A percentile compares a stretch with the other conserved stretches of the same genome.
phyloP scores from a whole-genome alignment of 2,329 filamentous ascomycete genomes.

The Ascochyta clinopodiicola region DNA sequence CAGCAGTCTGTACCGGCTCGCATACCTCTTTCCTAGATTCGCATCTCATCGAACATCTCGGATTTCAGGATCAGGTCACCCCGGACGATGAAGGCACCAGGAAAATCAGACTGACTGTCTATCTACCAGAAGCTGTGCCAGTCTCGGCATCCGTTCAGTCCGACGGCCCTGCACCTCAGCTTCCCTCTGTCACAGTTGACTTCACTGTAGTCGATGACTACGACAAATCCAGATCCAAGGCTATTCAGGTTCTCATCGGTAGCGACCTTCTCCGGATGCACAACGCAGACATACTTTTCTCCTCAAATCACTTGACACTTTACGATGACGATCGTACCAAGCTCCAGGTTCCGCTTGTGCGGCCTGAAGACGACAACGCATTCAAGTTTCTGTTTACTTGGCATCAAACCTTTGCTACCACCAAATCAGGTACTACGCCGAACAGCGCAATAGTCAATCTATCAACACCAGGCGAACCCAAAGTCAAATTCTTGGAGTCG shows the following conservation, averaged over 20 bases:
- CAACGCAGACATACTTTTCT: slow-evolving; percentile 90
- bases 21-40: slow-evolving; percentile 84
- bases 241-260: slow-evolving; percentile 85
- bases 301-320: slow-evolving; percentile 85
- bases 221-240: slow-evolving; percentile 60
- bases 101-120: slow-evolving; percentile 79
- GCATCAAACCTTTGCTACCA: slow-evolving; percentile 22
- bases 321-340: slow-evolving; percentile 88
- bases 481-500: slow-evolving; percentile 9
- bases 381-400: slow-evolving; percentile 80
- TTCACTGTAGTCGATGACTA: slow-evolving; percentile 75
- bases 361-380: slow-evolving; percentile 82
- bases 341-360: slow-evolving; percentile 87
- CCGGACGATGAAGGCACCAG: slow-evolving; percentile 69
- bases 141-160: slow-evolving; percentile 73
- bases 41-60: slow-evolving; percentile 76
- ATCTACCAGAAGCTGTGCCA: slow-evolving; percentile 88
- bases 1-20: slow-evolving; percentile 89
- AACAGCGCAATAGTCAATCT: background rate
- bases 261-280: slow-evolving; percentile 86
- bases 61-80: slow-evolving; percentile 70
- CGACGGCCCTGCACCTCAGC: slow-evolving; percentile 74
- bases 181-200: slow-evolving; percentile 79
- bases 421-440: background rate
- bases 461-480: slow-evolving; percentile 1